Percentiles rank a stretch among this genome's conserved stretches.
phyloP scores from a whole-genome alignment of 1,284 basidiomycete species.

The Flammula alnicola region DNA sequence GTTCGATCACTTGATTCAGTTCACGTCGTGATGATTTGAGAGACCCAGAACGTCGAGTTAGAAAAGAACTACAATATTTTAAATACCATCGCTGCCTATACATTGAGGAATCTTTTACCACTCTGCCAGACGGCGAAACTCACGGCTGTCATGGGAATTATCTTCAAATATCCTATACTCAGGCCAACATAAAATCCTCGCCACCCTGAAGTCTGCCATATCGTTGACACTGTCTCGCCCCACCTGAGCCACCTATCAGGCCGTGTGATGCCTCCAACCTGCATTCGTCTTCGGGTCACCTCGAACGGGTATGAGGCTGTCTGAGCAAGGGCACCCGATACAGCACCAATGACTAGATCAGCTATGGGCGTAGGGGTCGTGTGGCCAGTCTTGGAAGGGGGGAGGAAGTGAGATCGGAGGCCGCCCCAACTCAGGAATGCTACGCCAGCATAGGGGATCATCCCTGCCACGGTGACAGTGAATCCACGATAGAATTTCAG shows the following conservation, averaged over 20 bases:
- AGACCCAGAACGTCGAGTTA: neutral
- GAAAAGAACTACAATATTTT: neutral
- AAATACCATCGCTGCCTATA: conserved; percentile 32
- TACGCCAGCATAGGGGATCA: conserved; percentile 97
- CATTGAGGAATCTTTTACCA: conserved; percentile 63
- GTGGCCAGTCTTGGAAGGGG: conserved; percentile 44
- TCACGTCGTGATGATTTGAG: too few species aligned
- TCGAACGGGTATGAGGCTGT: conserved; percentile 97
- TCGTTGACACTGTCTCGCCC: conserved; percentile 73
- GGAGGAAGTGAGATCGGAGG: conserved; percentile 71
- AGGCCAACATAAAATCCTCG: conserved; percentile 94
- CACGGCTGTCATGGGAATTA: conserved; percentile 95
- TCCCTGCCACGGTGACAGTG: conserved; percentile 87
- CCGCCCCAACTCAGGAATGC: conserved; percentile 94
- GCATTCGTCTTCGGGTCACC: conserved; percentile 92
- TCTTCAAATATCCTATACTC: conserved; percentile 93
- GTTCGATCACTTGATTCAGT: too few species aligned
- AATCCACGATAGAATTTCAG: conserved; percentile 98
- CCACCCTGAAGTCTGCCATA: conserved; percentile 79
- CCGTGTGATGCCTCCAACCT: conserved; percentile 87
- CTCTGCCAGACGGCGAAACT: conserved; percentile 81
- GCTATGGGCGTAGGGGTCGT: conserved; percentile 49
- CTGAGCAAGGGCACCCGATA: conserved; percentile 90
- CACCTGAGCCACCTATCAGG: conserved; percentile 82
- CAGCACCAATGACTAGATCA: conserved; percentile 83